Conservation (phyloP, 2,329 filamentous ascomycete species). For the Cladorrhinum sp. region DNA sequence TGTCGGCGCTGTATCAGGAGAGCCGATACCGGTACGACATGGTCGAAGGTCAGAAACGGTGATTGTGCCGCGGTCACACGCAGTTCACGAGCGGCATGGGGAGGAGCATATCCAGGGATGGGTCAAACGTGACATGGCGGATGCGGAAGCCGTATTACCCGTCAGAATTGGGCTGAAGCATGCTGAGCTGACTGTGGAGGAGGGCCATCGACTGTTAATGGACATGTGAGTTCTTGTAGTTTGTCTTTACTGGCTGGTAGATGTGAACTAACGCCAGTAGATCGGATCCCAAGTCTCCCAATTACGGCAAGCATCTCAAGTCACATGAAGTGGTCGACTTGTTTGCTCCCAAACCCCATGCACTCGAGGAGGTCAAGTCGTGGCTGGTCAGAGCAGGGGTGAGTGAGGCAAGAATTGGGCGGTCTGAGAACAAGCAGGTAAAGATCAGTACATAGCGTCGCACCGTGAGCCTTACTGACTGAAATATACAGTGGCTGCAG, state of each 20-base stretch:
- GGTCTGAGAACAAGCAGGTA: constrained; percentile 27
- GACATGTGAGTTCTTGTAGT: constrained; percentile 29
- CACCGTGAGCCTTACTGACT: no score
- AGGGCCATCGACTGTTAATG: constrained; percentile 32
- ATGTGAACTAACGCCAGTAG: constrained; percentile 23
- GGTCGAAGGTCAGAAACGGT: background rate
- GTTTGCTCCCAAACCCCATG: constrained; percentile 36
- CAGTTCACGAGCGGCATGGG: constrained; percentile 20
- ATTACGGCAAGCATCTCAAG: constrained; percentile 40
- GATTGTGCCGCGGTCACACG: constrained; percentile 9
- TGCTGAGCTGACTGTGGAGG: constrained; percentile 28
- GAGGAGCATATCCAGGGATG: constrained; percentile 16
- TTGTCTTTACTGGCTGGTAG: background rate
- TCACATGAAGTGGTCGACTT: constrained; percentile 37
- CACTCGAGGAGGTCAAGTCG: constrained; percentile 35
- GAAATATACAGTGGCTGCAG: constrained; percentile 38
- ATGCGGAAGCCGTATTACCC: constrained; percentile 25
- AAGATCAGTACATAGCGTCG: background rate
- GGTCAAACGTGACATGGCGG: constrained; percentile 17
- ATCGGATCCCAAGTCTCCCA: constrained; percentile 35
- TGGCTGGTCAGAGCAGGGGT: constrained; percentile 35
- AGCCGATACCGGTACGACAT: background rate
- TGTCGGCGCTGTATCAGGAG: background rate
- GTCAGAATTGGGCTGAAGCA: constrained; percentile 36
- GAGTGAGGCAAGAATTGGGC: constrained; percentile 20